Evolutionary conservation across 2,329 filamentous ascomycete species (phyloP), one percentile per base, ranked within the genome.

Genomic region (Pseudogymnoascus sp.): DNA sequence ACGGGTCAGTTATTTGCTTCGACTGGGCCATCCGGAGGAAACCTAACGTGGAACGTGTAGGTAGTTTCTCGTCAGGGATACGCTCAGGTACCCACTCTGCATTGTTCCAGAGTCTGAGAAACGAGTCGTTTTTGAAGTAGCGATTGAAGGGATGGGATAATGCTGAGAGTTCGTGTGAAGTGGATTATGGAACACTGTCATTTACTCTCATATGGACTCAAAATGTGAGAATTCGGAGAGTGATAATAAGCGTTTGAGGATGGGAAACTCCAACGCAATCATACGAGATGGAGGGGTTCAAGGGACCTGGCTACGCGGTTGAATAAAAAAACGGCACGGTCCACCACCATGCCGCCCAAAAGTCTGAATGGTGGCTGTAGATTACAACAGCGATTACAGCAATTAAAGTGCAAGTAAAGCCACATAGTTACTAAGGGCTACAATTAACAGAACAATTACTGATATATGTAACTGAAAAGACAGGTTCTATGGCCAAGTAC

Each of bases 1-100:
- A 63, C 3, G 71, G 69, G 64, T 77, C 70, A 10, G 64, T 29
- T 1, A 66, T 16, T 0, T 37, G 59, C 63, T 72, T 73, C 5
- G 71, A 72, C 62, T 72, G 66, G 19, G 40, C 11, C n/a, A 75
- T 61, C 33, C 75, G 72, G 11, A 73, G 26, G 21, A 67, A n/a
- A 1, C 64, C 70, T 10, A 77, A 37, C 0, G 67, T 1, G 0
- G 72, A 75, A 0, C 8, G 14, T 3, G 71, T 26, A 0, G 65
- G 61, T 31, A 78, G 14, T 1, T 75, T 71, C 0, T 67, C 64
- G 40, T 78, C 74, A 0, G 75, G 73, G 8, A 79, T 75, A 4
- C 69, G 69, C 6, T 76, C 72, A 6, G 69, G 38, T 29, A 75
- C 67, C 76, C 75, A 79, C 6, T 70, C 67, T 6, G 74, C 73